Percentiles rank a stretch among this genome's conserved stretches.
phyloP scores from a whole-genome alignment of 441 rosid species.

The Brassica hybrid region DNA sequence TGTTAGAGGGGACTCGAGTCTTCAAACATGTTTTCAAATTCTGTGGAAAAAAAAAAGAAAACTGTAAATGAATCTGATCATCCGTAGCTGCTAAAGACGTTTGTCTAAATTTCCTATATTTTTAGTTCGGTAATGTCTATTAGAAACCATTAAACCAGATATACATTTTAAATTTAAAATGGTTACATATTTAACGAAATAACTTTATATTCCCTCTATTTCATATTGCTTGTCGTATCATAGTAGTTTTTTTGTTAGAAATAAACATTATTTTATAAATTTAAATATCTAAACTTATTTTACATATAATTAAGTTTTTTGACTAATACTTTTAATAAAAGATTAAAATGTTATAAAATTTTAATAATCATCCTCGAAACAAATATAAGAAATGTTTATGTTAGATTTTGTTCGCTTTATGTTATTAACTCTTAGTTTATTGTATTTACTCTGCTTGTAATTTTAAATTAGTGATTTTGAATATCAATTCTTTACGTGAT shows the following conservation, averaged over 20 bases:
- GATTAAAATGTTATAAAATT: too few relatives aligned
- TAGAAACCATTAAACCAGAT: too few relatives aligned
- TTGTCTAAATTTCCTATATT: neutral
- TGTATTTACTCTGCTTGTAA: neutral
- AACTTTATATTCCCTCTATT: too few relatives aligned
- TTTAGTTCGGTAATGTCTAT: neutral
- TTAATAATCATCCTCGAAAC: too few relatives aligned
- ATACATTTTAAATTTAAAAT: neutral
- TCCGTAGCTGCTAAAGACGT: neutral
- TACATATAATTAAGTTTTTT: too few relatives aligned
- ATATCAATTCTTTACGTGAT: neutral
- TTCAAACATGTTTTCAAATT: neutral
- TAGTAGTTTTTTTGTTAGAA: too few relatives aligned
- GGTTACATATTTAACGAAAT: neutral
- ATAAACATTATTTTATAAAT: too few relatives aligned
- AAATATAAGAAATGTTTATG: too few relatives aligned
- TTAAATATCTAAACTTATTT: too few relatives aligned
- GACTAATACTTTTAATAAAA: too few relatives aligned
- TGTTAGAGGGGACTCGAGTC: slow-evolving; percentile 6
- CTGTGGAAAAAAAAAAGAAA: neutral
- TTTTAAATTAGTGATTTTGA: neutral
- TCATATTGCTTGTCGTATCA: too few relatives aligned
- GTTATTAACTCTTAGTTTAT: neutral
- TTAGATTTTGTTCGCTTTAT: too few relatives aligned
- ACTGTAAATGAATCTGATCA: slow-evolving; percentile 18